phyloP scores from a whole-genome alignment of 2,329 filamentous ascomycete genomes.

The Diplodia intermedia region DNA sequence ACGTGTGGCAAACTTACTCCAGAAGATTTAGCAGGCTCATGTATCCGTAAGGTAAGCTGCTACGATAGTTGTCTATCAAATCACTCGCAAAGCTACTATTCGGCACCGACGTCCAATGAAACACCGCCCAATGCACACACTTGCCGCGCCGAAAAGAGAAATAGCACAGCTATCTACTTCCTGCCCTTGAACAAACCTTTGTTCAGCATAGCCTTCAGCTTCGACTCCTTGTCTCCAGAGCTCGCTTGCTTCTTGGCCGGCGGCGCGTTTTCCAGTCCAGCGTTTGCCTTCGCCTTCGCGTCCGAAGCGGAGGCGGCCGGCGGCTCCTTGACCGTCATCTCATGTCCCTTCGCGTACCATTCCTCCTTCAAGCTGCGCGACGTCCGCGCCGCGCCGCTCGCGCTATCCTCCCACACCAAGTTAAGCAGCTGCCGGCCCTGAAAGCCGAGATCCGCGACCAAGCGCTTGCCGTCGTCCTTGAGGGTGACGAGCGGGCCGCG shows the following conservation, averaged over 20 bases:
- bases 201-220: conserved; percentile 48
- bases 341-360: conserved; percentile 66
- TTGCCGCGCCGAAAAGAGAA: conserved; percentile 31
- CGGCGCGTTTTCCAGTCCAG: conserved; percentile 17
- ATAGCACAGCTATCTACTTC: background rate
- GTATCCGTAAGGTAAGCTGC: background rate
- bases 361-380: conserved; percentile 65
- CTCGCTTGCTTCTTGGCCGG: conserved; percentile 41
- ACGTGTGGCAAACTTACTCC: background rate
- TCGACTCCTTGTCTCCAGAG: conserved; percentile 49
- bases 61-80: conserved; percentile 1
- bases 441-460: conserved; percentile 78
- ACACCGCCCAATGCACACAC: conserved; percentile 34
- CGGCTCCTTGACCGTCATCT: conserved; percentile 69
- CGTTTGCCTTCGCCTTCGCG: conserved; percentile 26
- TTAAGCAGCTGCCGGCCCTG: conserved; percentile 75
- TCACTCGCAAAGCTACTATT: background rate
- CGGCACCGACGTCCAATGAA: conserved; percentile 9
- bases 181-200: conserved; percentile 46
- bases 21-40: background rate
- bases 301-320: conserved; percentile 36
- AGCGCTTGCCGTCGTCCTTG: conserved; percentile 56
- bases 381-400: conserved; percentile 62
- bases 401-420: conserved; percentile 73
- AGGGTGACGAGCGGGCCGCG: conserved; percentile 52